These are phyloP conservation scores for Mycena capillaripes DNA, from an alignment of 768 basidiomycete genomes.

Conservation along the genomic window DNA sequence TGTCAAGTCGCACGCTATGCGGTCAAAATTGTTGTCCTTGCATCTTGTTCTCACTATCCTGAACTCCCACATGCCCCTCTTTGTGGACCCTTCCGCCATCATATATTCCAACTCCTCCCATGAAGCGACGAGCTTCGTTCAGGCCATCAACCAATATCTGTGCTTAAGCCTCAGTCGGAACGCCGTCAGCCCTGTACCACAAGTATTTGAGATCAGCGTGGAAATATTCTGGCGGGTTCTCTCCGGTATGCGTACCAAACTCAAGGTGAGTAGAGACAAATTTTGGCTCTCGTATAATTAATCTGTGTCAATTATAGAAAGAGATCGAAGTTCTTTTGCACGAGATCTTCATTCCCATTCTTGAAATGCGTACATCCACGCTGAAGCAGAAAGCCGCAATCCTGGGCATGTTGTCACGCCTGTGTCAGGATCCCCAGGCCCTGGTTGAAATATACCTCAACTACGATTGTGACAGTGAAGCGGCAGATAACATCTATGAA, in stretches of 20 bases:
- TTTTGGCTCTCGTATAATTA: slow-evolving; percentile 10
- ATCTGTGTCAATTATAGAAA: slow-evolving; percentile 72
- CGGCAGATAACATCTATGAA: slow-evolving; percentile 97
- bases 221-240: slow-evolving; percentile 99
- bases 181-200: slow-evolving; percentile 94
- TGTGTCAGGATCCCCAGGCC: slow-evolving; percentile 97
- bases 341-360: slow-evolving; percentile 97
- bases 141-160: slow-evolving; percentile 96
- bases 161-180: slow-evolving; percentile 94
- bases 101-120: slow-evolving; percentile 92
- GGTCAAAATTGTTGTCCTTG: slow-evolving; percentile 94
- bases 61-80: slow-evolving; percentile 90
- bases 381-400: slow-evolving; percentile 96
- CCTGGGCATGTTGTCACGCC: slow-evolving; percentile 85
- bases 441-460: slow-evolving; percentile 99
- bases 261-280: slow-evolving; percentile 78
- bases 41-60: slow-evolving; percentile 94
- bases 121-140: slow-evolving; percentile 91
- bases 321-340: slow-evolving; percentile 99
- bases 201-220: slow-evolving; percentile 97
- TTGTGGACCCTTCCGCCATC: slow-evolving; percentile 89
- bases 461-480: slow-evolving; percentile 97
- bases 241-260: slow-evolving; percentile 93
- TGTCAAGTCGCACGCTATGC: slow-evolving; percentile 95
- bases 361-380: slow-evolving; percentile 98